phyloP scores from a whole-genome alignment of 257 asterid species.

The Solanum pennellii region DNA sequence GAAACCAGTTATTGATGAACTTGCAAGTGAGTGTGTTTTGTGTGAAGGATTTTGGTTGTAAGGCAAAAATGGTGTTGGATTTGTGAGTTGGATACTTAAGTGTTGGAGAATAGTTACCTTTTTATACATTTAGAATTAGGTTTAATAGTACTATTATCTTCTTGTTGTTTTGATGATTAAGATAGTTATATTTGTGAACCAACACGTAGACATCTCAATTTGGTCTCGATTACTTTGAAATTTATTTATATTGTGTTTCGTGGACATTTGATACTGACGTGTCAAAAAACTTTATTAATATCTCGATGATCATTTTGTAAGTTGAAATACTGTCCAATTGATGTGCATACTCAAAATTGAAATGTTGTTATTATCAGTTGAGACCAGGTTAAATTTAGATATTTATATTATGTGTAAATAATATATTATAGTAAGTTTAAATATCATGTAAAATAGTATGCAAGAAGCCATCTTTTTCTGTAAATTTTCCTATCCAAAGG shows the following conservation, averaged over 20 bases:
- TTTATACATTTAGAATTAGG: neutral
- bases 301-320: neutral
- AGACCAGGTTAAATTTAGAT: neutral
- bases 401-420: too few species aligned
- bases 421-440: too few species aligned
- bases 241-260: too few species aligned
- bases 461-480: neutral
- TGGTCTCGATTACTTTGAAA: neutral
- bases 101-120: neutral
- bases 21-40: neutral
- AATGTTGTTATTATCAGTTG: neutral
- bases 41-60: slow-evolving; percentile 44
- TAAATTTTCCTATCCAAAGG: neutral
- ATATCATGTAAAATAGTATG: neutral
- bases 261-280: neutral
- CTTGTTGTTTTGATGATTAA: neutral
- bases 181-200: neutral
- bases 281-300: too few species aligned
- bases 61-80: slow-evolving; percentile 34
- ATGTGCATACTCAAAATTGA: neutral
- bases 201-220: too few species aligned
- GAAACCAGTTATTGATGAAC: slow-evolving; percentile 32
- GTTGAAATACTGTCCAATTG: neutral
- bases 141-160: neutral
- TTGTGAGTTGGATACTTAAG: slow-evolving; percentile 37